Evolutionary conservation across 352 stramenopile species (phyloP).

Genomic region (Phytophthora aleatoria): DNA sequence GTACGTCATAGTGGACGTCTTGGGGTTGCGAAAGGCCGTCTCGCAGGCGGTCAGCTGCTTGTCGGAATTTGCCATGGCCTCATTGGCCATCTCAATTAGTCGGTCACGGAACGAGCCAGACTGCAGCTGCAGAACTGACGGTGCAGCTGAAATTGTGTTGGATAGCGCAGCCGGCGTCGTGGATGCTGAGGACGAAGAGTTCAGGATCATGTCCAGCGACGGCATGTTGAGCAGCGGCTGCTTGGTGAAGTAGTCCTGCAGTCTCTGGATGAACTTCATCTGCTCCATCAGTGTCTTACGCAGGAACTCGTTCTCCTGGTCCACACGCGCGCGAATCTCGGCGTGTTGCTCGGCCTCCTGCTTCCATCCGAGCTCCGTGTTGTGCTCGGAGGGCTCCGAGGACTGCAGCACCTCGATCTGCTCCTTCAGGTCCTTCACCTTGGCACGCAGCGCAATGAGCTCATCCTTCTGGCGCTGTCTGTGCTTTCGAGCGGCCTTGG

Average conservation of each 20-base stretch:
- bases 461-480: slow-evolving; percentile 90
- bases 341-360: slow-evolving; percentile 89
- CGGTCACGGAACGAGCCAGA: slow-evolving; percentile 84
- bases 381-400: slow-evolving; percentile 87
- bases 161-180: slow-evolving; percentile 64
- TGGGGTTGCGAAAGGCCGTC: slow-evolving; percentile 75
- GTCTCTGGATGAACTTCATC: slow-evolving; percentile 92
- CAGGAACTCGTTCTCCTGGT: slow-evolving; percentile 91
- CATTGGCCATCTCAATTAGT: slow-evolving; percentile 63
- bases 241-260: slow-evolving; percentile 92
- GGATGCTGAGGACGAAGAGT: slow-evolving; percentile 67
- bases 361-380: slow-evolving; percentile 90
- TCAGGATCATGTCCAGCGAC: slow-evolving; percentile 85
- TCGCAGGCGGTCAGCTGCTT: slow-evolving; percentile 79
- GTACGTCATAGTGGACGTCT: slow-evolving; percentile 90
- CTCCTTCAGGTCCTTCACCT: slow-evolving; percentile 91
- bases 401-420: slow-evolving; percentile 91
- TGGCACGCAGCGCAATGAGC: slow-evolving; percentile 80
- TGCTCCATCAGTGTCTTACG: slow-evolving; percentile 90
- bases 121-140: slow-evolving; percentile 73
- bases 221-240: slow-evolving; percentile 90
- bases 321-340: slow-evolving; percentile 85
- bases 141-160: slow-evolving; percentile 65
- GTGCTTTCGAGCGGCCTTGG: slow-evolving; percentile 88
- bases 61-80: slow-evolving; percentile 62